Percentiles rank a stretch among this genome's conserved stretches.
Conservation (phyloP, 2,329 filamentous ascomycete species). For the Botrytis pseudocinerea region DNA sequence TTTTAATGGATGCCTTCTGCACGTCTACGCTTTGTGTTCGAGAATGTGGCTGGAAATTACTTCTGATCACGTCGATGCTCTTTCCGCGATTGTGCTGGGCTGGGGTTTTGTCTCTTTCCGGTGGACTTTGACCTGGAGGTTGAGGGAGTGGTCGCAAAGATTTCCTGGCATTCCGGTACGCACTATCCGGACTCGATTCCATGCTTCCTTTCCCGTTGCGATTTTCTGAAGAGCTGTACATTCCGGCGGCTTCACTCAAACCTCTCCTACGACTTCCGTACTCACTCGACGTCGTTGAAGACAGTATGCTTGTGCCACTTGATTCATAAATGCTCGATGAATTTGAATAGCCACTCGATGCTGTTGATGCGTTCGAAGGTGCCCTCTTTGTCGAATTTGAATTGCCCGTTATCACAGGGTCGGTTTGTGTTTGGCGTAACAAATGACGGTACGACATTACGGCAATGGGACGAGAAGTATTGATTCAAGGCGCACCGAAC, state of each 20-base stretch:
- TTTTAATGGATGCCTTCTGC: constrained; percentile 50
- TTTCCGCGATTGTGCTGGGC: constrained; percentile 45
- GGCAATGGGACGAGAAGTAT: constrained; percentile 24
- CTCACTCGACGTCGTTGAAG: constrained; percentile 68
- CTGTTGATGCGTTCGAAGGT: constrained; percentile 69
- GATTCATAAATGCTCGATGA: constrained; percentile 51
- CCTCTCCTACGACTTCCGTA: constrained; percentile 68
- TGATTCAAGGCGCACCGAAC: constrained; percentile 7
- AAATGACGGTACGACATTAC: constrained; percentile 61
- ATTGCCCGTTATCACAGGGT: constrained; percentile 42
- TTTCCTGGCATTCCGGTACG: constrained; percentile 72
- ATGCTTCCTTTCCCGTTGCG: constrained; percentile 44
- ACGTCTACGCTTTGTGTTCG: constrained; percentile 62
- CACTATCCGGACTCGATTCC: constrained; percentile 56
- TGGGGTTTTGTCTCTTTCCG: constrained; percentile 41
- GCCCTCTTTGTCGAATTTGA: constrained; percentile 51
- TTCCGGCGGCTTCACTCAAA: constrained; percentile 68
- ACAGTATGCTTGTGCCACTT: constrained; percentile 67
- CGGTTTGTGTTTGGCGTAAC: constrained; percentile 58
- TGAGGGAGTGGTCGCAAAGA: constrained; percentile 75
- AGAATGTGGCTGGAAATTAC: constrained; percentile 47
- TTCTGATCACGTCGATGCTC: constrained; percentile 61
- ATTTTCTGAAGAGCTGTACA: constrained; percentile 52
- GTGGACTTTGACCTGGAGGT: constrained; percentile 54
- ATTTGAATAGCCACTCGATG: constrained; percentile 67